Percentiles rank a stretch among this genome's conserved stretches.
These are phyloP conservation scores for Microascus cirrosus DNA, from an alignment of 2,329 filamentous ascomycete genomes.

Conservation along the genomic window DNA sequence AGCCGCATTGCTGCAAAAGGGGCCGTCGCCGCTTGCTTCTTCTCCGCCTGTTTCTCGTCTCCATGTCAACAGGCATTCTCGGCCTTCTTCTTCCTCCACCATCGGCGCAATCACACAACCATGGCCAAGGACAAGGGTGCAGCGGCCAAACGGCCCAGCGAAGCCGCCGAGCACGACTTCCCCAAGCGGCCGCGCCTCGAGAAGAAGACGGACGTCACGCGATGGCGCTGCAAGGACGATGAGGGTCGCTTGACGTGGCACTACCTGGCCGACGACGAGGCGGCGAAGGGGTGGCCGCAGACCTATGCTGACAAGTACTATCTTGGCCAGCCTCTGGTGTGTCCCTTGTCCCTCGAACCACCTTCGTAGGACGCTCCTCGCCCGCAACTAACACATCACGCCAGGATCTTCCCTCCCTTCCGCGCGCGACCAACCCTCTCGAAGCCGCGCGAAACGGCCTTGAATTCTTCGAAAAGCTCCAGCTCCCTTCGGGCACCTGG, in stretches of 20 bases:
- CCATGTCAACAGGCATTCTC: not conserved
- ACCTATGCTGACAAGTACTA: slow-evolving; percentile 82
- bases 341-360: slow-evolving; percentile 1
- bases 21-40: not conserved
- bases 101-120: not conserved
- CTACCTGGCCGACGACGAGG: slow-evolving; percentile 67
- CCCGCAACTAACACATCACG: slow-evolving; percentile 1
- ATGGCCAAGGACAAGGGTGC: not conserved
- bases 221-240: slow-evolving; percentile 72
- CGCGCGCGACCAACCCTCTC: slow-evolving; percentile 59
- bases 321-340: slow-evolving; percentile 67
- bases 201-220: slow-evolving; percentile 61
- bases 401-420: slow-evolving; percentile 64
- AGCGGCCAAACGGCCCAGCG: slow-evolving; percentile 29
- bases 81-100: not conserved
- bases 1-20: not conserved
- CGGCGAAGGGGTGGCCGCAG: slow-evolving; percentile 71
- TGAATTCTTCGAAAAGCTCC: slow-evolving; percentile 78
- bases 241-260: slow-evolving; percentile 87
- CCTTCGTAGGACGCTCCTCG: not conserved
- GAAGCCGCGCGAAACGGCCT: slow-evolving; percentile 75
- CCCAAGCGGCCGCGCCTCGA: slow-evolving; percentile 36
- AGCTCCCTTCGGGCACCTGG: slow-evolving; percentile 86
- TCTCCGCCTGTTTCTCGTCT: not conserved
- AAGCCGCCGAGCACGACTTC: slow-evolving; percentile 20